These are phyloP conservation scores for Flaveria ramosissima DNA, from an alignment of 129 eudicot species.

Conservation along the genomic window DNA sequence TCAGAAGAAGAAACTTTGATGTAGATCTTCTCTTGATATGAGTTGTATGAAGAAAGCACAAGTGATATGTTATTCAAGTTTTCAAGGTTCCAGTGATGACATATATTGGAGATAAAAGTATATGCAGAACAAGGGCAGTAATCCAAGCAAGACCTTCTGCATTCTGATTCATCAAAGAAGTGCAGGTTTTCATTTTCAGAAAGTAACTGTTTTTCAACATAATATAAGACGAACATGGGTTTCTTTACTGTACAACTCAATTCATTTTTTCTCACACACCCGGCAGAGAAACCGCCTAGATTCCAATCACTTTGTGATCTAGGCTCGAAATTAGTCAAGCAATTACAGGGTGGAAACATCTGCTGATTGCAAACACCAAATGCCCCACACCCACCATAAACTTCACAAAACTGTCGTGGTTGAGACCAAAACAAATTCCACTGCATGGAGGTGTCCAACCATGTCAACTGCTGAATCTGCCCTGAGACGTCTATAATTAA, in stretches of 20 bases:
- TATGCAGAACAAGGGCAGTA: conserved; percentile 5
- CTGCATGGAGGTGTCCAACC: conserved; percentile 17
- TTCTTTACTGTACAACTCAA: conserved; percentile 8
- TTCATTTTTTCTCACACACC: conserved; percentile 31
- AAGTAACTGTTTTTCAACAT: background rate
- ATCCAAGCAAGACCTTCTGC: conserved; percentile 20
- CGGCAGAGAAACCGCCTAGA: conserved; percentile 2
- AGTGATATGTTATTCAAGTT: background rate
- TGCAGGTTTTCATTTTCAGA: background rate
- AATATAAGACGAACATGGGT: background rate
- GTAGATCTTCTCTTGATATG: conserved; percentile 4
- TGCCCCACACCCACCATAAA: conserved; percentile 40
- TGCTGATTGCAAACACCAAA: conserved; percentile 30
- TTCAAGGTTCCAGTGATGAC: conserved; percentile 10
- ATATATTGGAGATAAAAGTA: conserved; percentile 2
- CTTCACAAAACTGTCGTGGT: conserved; percentile 36
- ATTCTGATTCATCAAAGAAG: conserved; percentile 10
- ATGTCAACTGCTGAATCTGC: conserved; percentile 39
- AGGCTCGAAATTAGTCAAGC: conserved; percentile 39
- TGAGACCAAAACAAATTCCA: conserved; percentile 40
- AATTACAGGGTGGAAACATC: conserved; percentile 9
- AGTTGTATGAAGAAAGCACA: background rate
- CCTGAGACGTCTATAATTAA: conserved; percentile 48
- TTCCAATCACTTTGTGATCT: conserved; percentile 32
- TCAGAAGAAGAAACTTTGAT: conserved; percentile 25